These are phyloP conservation scores for Calycina marina DNA, from an alignment of 2,329 filamentous ascomycete species.

Conservation along the genomic window DNA sequence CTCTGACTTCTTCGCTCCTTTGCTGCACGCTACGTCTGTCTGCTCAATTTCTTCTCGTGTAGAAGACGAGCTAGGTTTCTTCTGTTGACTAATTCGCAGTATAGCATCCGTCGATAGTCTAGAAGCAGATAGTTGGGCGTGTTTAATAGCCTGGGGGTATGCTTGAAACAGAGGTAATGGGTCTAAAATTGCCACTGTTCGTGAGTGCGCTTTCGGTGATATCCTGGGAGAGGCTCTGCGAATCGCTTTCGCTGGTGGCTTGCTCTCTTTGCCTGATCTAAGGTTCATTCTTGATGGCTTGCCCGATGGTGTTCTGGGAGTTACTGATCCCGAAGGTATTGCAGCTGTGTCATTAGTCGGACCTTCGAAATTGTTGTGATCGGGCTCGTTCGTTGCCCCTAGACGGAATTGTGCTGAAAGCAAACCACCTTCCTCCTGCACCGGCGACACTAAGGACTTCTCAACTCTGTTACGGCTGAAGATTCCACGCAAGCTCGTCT, in stretches of 20 bases:
- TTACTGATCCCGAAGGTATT: conserved; percentile 1
- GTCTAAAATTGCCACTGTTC: conserved; percentile 33
- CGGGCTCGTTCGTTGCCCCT: no score
- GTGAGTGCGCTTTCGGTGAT: conserved; percentile 8
- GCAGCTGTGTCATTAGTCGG: no score
- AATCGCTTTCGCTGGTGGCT: conserved; percentile 7
- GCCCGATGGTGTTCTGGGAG: conserved; percentile 8
- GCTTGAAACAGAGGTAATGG: conserved; percentile 74
- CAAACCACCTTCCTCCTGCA: conserved; percentile 8
- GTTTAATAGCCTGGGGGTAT: conserved; percentile 69
- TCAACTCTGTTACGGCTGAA: conserved; percentile 18
- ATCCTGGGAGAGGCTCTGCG: conserved; percentile 10
- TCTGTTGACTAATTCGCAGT: conserved; percentile 39
- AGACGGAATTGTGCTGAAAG: no score
- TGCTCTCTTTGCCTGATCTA: conserved; percentile 12
- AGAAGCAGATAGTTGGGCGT: conserved; percentile 55
- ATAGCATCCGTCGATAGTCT: conserved; percentile 55
- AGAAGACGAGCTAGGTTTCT: conserved; percentile 27
- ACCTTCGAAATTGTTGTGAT: no score
- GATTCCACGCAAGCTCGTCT: conserved; percentile 18
- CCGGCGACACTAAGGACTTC: conserved; percentile 9
- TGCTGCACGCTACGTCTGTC: no score
- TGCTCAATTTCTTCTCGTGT: no score
- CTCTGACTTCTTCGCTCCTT: conserved; percentile 23
- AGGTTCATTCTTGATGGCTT: conserved; percentile 15